These are phyloP conservation scores for Paecilomyces dactylethromorphus DNA, from an alignment of 2,329 filamentous ascomycete species.

Conservation along the genomic window DNA sequence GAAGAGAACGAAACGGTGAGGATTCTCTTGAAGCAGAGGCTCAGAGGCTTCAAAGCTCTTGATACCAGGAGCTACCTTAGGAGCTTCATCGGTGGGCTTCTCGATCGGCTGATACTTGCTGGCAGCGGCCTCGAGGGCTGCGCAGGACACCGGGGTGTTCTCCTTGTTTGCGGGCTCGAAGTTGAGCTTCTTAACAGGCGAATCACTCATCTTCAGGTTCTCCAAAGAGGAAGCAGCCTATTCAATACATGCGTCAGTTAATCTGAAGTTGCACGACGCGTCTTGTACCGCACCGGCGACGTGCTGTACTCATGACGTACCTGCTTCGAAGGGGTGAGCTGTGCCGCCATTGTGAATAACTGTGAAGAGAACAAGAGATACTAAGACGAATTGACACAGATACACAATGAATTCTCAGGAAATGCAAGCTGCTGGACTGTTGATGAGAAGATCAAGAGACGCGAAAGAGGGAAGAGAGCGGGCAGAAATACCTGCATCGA, in stretches of 20 bases:
- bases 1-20: slow-evolving; percentile 93
- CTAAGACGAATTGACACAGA: slow-evolving; percentile 12
- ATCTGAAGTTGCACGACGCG: slow-evolving; percentile 23
- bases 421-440: not conserved
- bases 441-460: slow-evolving; percentile 17
- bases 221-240: slow-evolving; percentile 84
- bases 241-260: slow-evolving; percentile 28
- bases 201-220: slow-evolving; percentile 80
- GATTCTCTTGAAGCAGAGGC: slow-evolving; percentile 91
- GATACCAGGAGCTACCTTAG: slow-evolving; percentile 45
- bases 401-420: slow-evolving; percentile 10
- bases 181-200: slow-evolving; percentile 82
- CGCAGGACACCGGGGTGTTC: slow-evolving; percentile 55
- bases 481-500: slow-evolving; percentile 27
- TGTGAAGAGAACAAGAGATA: slow-evolving; percentile 11
- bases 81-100: slow-evolving; percentile 32
- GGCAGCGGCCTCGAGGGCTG: slow-evolving; percentile 48
- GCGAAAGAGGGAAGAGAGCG: slow-evolving; percentile 14
- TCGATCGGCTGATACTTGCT: slow-evolving; percentile 48
- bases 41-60: slow-evolving; percentile 72
- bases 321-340: slow-evolving; percentile 69
- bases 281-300: slow-evolving; percentile 20
- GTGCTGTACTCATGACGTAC: slow-evolving; percentile 45
- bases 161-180: slow-evolving; percentile 73
- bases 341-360: slow-evolving; percentile 60